These are phyloP conservation scores for Beauveria rudraprayagi DNA, from an alignment of 2,329 filamentous ascomycete genomes.

Conservation along the genomic window DNA sequence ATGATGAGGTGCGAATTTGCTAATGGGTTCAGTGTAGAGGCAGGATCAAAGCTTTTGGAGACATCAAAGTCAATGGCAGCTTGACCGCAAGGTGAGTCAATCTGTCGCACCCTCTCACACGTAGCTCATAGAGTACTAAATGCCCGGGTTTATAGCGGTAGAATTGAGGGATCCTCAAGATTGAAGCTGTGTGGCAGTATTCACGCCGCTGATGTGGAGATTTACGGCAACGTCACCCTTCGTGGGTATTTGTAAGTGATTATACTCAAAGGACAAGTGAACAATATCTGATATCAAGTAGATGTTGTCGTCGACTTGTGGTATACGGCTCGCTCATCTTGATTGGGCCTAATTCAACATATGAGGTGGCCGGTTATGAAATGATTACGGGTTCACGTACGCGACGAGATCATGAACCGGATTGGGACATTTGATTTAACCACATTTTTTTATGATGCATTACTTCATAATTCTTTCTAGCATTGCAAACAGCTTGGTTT, in stretches of 20 bases:
- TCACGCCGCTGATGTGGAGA: constrained; percentile 35
- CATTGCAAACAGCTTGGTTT: background rate
- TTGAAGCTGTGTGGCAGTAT: constrained; percentile 35
- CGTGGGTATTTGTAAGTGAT: constrained; percentile 34
- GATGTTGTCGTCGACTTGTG: constrained; percentile 34
- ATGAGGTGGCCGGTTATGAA: constrained; percentile 34
- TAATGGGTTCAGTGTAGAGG: constrained; percentile 23
- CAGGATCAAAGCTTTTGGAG: constrained; percentile 38
- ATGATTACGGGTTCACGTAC: constrained; percentile 36
- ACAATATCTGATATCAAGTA: constrained; percentile 4
- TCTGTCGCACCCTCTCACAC: background rate
- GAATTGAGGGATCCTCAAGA: constrained; percentile 40
- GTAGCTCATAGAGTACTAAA: background rate
- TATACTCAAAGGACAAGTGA: background rate
- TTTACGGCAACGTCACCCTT: constrained; percentile 39
- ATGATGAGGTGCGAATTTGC: background rate
- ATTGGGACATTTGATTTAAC: constrained; percentile 28
- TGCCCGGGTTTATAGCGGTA: constrained; percentile 25
- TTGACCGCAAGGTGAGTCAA: constrained; percentile 28
- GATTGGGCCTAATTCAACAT: constrained; percentile 36
- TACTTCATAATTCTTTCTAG: background rate
- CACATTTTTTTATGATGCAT: background rate
- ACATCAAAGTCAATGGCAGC: constrained; percentile 34
- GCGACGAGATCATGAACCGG: constrained; percentile 32
- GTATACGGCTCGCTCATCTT: constrained; percentile 40